Percentiles rank a stretch among this genome's conserved stretches.
Evolutionary conservation across 139 green algal genomes (phyloP).

Genomic region (Micractinium sp.): DNA sequence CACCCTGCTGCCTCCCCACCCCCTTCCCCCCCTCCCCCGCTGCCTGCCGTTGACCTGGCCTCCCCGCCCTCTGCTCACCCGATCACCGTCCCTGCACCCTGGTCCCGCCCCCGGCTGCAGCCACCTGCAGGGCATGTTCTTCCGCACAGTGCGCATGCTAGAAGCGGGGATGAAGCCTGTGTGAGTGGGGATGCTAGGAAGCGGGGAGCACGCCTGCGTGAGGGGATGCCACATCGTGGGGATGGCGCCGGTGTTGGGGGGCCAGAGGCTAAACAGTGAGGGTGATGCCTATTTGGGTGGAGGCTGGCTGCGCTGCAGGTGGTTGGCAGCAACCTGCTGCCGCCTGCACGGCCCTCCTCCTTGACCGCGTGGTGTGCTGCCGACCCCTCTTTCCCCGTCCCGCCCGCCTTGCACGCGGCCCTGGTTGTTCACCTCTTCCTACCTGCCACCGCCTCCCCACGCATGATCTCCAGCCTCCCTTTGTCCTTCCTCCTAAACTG

Average conservation of each 20-base stretch:
- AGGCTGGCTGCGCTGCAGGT: not conserved
- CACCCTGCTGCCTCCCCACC: not conserved
- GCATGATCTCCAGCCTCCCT: not conserved
- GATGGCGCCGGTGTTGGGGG: too few relatives aligned
- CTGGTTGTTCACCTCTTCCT: too few relatives aligned
- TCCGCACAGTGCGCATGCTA: slow-evolving; percentile 92
- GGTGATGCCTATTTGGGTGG: not conserved
- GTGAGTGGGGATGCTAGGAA: slow-evolving; percentile 50
- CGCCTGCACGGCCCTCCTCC: too few relatives aligned
- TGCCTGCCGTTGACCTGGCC: not conserved
- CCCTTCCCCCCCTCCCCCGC: not conserved
- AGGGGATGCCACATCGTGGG: too few relatives aligned
- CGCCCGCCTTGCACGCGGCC: too few relatives aligned
- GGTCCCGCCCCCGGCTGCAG: slow-evolving; percentile 36
- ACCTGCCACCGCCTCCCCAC: too few relatives aligned
- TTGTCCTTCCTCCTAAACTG: too few relatives aligned
- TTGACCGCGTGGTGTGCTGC: too few relatives aligned
- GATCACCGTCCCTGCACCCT: not conserved
- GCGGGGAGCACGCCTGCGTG: too few relatives aligned
- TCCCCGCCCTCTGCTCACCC: not conserved
- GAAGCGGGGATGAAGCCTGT: slow-evolving; percentile 96
- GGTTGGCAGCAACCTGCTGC: too few relatives aligned
- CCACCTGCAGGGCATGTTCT: slow-evolving; percentile 96
- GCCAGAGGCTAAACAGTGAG: too few relatives aligned
- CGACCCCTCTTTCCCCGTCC: too few relatives aligned